Evolutionary conservation across 352 stramenopile genomes (phyloP), one percentile per base, ranked within the genome.

Genomic region (Phytophthora sojae): DNA sequence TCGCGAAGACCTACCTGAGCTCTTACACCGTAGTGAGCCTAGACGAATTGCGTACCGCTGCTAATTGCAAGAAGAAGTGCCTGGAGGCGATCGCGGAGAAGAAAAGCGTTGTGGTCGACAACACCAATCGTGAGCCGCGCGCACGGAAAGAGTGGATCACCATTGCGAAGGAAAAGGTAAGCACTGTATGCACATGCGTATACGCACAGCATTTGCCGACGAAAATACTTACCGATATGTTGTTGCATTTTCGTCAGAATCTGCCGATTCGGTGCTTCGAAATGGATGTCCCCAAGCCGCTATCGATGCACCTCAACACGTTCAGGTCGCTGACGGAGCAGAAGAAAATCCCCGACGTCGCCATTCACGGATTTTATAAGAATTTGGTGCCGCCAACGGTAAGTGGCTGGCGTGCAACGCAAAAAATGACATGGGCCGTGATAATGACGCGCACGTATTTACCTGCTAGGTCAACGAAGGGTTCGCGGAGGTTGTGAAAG

Each of bases 311-410:
- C 47, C 58, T 97, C 30, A 97, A 97, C 68, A 85, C 80, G 2
- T 97, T 93, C 53, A 83, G 91, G 15, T 91, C 81, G 55, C 73
- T 96, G 29, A 93, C 76, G 23, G 77, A 83, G 42, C 64, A 80
- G 55, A 90, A 92, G 50, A 92, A 90, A 64, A 88, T 97, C 37
- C 91, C 91, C 0, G 86, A 91, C 35, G 86, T 97, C 49, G 89
- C 90, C 15, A 96, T 97, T 73, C 90, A 97, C 56, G 84, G 84
- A 25, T 97, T 95, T 71, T 97, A 89, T 73, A 96, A 95, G 67
- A 95, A 90, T 64, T 68, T 90, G 39, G 75, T 89, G 21, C 19
- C 63, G 3, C 89, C 89, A 61, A 81, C 70, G 51, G 74, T 81
- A 67, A 49, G 62, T 53, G 42, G 51, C 63, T 25, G 7, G 32